A percentile compares a stretch with the other conserved stretches of the same genome.
Conservation (phyloP, 2,329 filamentous ascomycete genomes). For the Botrytis paeoniae region DNA sequence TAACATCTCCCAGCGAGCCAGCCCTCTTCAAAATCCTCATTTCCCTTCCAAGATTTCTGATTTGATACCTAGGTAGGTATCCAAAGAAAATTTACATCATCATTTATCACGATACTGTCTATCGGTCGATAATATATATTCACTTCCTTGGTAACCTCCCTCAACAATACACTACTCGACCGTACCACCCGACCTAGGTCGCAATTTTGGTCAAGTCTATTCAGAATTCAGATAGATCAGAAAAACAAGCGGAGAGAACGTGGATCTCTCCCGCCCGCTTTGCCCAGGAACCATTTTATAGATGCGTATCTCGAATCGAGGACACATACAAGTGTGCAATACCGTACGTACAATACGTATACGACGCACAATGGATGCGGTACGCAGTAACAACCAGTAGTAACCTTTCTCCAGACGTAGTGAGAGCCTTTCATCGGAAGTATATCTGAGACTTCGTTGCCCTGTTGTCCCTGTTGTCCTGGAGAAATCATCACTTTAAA, state of each 20-base stretch:
- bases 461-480: not conserved
- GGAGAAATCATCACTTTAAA: not conserved
- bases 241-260: slow-evolving; percentile 11
- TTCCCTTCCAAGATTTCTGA: not conserved
- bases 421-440: slow-evolving; percentile 7
- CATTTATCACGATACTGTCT: not conserved
- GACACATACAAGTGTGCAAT: not conserved
- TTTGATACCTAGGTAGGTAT: not conserved
- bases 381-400: not conserved
- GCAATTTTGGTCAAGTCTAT: not conserved
- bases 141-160: not conserved
- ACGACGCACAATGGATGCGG: not conserved
- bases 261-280: not conserved
- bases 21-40: not conserved
- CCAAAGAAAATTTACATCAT: not conserved
- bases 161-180: not conserved
- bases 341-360: not conserved
- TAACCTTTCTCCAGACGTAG: not conserved
- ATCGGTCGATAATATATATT: not conserved
- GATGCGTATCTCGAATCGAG: not conserved
- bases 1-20: not conserved
- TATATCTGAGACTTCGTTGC: slow-evolving; percentile 4
- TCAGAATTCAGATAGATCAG: slow-evolving; percentile 6
- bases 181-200: not conserved
- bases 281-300: not conserved